phyloP scores from a whole-genome alignment of 345 rosid species.

The Passiflora organensis region DNA sequence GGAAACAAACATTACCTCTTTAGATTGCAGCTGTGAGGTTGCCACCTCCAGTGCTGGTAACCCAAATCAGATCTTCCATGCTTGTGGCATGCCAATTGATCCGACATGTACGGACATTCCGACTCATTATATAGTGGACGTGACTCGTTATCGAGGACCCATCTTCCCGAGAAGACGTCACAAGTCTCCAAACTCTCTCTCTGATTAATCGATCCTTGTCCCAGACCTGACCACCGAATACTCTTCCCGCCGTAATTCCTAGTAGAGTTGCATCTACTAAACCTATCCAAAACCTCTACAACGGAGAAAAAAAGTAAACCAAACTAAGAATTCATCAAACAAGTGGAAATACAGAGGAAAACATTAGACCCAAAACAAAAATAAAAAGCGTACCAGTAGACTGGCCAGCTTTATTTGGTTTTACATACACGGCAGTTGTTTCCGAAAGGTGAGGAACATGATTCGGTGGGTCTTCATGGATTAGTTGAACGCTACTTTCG shows the following conservation, averaged over 20 bases:
- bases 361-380: background rate
- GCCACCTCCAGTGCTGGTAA: constrained; percentile 94
- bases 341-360: background rate
- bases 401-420: constrained; percentile 46
- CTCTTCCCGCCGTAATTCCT: constrained; percentile 60
- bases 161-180: constrained; percentile 77
- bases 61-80: constrained; percentile 85
- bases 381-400: constrained; percentile 32
- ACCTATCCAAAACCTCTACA: constrained; percentile 78
- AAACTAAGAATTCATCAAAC: background rate
- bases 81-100: constrained; percentile 90
- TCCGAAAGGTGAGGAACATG: constrained; percentile 18
- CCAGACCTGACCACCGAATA: constrained; percentile 42
- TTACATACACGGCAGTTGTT: constrained; percentile 31
- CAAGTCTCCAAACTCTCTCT: constrained; percentile 42
- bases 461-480: constrained; percentile 36
- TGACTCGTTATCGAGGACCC: constrained; percentile 75
- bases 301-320: background rate
- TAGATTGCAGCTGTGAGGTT: constrained; percentile 78
- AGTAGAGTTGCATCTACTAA: constrained; percentile 64
- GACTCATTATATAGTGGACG: constrained; percentile 81
- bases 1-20: constrained; percentile 40
- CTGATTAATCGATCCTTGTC: constrained; percentile 17
- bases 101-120: constrained; percentile 93
- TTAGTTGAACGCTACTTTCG: constrained; percentile 52